Percentiles rank a stretch among this genome's conserved stretches.
These are phyloP conservation scores for Phytophthora fragariae DNA, from an alignment of 352 stramenopile species.

Conservation along the genomic window DNA sequence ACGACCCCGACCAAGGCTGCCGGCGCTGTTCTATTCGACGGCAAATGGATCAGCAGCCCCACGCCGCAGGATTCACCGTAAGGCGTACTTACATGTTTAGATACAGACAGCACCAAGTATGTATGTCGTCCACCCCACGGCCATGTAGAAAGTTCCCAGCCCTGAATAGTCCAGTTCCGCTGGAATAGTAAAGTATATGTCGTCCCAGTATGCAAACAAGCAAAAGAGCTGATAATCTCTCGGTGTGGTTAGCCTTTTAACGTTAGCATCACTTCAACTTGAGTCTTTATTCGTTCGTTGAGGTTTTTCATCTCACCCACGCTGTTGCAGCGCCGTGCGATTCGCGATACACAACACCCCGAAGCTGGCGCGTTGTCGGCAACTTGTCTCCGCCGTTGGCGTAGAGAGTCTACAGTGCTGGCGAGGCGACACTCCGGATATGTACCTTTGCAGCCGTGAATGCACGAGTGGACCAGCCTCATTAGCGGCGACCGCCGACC, in stretches of 20 bases:
- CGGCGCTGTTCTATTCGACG: constrained; percentile 47
- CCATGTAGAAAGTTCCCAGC: constrained; percentile 29
- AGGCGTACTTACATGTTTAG: constrained; percentile 13
- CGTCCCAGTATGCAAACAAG: constrained; percentile 22
- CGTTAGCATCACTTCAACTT: constrained; percentile 15
- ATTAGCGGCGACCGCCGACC: background rate
- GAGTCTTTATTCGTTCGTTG: background rate
- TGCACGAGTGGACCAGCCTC: background rate
- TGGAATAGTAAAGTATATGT: constrained; percentile 36
- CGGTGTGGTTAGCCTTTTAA: constrained; percentile 4
- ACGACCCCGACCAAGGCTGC: constrained; percentile 21
- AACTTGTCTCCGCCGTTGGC: constrained; percentile 7
- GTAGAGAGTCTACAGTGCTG: constrained; percentile 11
- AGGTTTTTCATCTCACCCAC: background rate
- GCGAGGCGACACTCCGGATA: background rate
- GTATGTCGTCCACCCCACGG: constrained; percentile 26
- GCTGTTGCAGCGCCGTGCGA: background rate
- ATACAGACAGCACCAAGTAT: constrained; percentile 9
- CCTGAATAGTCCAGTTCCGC: constrained; percentile 5
- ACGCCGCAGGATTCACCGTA: constrained; percentile 30
- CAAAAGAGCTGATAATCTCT: constrained; percentile 10
- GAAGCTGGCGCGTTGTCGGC: constrained; percentile 13
- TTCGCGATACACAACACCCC: constrained; percentile 19
- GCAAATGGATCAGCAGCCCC: constrained; percentile 48
- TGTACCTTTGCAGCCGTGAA: background rate